Evolutionary conservation across 129 eudicot species (phyloP).

Genomic region (Saussurea involucrata): DNA sequence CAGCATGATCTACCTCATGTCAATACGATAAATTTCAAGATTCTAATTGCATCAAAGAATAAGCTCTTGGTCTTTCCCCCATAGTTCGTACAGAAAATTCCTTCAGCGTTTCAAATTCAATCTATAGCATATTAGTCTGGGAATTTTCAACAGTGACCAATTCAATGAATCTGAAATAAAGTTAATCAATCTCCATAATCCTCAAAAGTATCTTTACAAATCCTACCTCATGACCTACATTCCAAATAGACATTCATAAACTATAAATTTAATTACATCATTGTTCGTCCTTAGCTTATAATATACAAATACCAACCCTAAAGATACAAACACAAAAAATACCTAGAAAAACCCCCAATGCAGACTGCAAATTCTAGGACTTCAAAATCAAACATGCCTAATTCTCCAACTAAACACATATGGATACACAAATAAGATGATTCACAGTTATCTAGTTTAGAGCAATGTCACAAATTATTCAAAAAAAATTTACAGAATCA

Average conservation of each 20-base stretch:
- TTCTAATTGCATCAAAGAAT: neutral
- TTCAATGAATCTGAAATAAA: neutral
- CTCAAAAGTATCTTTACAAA: neutral
- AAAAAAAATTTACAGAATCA: neutral
- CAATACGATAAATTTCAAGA: neutral
- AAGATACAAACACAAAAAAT: neutral
- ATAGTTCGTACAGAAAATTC: neutral
- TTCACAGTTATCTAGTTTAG: neutral
- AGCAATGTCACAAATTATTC: neutral
- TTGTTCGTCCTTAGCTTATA: neutral
- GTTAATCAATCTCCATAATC: neutral
- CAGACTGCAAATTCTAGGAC: neutral
- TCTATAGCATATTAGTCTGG: neutral
- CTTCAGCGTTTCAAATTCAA: neutral
- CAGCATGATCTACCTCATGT: neutral
- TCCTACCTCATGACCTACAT: neutral
- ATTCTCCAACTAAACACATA: neutral
- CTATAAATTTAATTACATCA: neutral
- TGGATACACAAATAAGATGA: conserved; percentile 4
- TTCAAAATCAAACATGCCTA: neutral
- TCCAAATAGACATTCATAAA: neutral
- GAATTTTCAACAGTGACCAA: neutral
- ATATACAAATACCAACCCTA: neutral
- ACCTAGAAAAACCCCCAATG: neutral
- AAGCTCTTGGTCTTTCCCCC: neutral